Conservation (phyloP, 306 rosid genomes). For the Castanea mollissima region DNA sequence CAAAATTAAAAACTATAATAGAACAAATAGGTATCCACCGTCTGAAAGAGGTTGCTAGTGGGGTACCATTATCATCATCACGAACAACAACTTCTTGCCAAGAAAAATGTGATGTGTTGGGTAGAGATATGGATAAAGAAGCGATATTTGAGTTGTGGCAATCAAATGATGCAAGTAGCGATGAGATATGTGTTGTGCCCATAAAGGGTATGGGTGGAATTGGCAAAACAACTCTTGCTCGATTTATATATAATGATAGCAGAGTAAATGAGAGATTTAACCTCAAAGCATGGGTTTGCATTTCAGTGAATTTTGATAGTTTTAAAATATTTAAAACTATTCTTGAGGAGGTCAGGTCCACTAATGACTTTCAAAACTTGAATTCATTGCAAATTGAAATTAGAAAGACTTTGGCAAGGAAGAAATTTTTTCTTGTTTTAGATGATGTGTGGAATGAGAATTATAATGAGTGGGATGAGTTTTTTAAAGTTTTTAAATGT, state of each 20-base stretch:
- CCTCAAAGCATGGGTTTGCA: slow-evolving; percentile 9
- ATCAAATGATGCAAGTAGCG: not conserved
- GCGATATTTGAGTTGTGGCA: not conserved
- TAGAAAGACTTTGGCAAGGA: not conserved
- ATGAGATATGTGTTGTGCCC: not conserved
- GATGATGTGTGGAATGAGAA: slow-evolving; percentile 35
- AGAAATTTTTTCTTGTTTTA: slow-evolving; percentile 26
- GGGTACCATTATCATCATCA: not conserved
- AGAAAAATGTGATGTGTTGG: not conserved
- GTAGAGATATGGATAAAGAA: slow-evolving; percentile 13
- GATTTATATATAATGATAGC: slow-evolving; percentile 1
- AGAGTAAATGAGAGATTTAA: not conserved
- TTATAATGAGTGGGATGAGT: slow-evolving; percentile 1
- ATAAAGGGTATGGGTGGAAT: slow-evolving; percentile 19
- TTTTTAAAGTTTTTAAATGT: not conserved
- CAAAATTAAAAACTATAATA: not conserved
- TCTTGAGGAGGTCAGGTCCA: slow-evolving; percentile 1
- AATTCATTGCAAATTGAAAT: not conserved
- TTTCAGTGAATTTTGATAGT: slow-evolving; percentile 11
- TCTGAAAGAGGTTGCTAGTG: not conserved
- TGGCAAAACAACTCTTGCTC: slow-evolving; percentile 12
- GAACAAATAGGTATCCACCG: not conserved
- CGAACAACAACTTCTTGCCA: not conserved
- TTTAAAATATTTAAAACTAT: not conserved
- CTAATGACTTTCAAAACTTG: not conserved